A percentile compares a stretch with the other conserved stretches of the same genome.
Conservation (phyloP, 1,284 basidiomycete species). For the Calocybe gambosa region DNA sequence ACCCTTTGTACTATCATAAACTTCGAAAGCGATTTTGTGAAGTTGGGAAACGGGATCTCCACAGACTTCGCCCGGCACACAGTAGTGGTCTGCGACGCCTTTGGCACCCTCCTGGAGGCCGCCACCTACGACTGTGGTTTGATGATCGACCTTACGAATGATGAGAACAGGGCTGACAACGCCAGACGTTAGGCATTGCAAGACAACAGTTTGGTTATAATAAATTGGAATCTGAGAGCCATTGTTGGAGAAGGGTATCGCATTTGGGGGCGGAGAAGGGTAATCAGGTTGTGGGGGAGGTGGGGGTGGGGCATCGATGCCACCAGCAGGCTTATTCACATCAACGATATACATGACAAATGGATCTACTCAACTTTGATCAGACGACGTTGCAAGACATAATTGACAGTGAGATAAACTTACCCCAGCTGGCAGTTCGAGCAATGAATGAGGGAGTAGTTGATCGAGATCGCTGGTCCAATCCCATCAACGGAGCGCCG, state of each 20-base stretch:
- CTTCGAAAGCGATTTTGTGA: slow-evolving; percentile 91
- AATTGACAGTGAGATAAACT: slow-evolving; percentile 20
- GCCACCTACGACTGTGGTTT: slow-evolving; percentile 85
- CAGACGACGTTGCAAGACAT: slow-evolving; percentile 14
- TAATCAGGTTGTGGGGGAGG: slow-evolving; percentile 79
- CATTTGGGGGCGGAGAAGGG: slow-evolving; percentile 85
- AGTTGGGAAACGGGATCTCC: slow-evolving; percentile 94
- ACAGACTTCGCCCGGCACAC: slow-evolving; percentile 77
- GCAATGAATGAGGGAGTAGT: slow-evolving; percentile 81
- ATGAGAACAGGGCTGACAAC: slow-evolving; percentile 90
- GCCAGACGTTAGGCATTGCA: slow-evolving; percentile 92
- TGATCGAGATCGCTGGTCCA: slow-evolving; percentile 66
- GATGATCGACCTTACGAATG: slow-evolving; percentile 90
- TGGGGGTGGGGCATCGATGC: slow-evolving; percentile 69
- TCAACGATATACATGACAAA: slow-evolving; percentile 96
- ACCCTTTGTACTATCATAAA: slow-evolving; percentile 66
- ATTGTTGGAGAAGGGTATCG: slow-evolving; percentile 75
- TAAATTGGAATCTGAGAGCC: slow-evolving; percentile 81
- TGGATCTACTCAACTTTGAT: slow-evolving; percentile 50
- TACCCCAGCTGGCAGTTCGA: slow-evolving; percentile 80
- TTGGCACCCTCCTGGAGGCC: slow-evolving; percentile 78
- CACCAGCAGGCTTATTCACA: slow-evolving; percentile 72
- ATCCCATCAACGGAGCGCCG: slow-evolving; percentile 76
- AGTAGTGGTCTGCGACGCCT: slow-evolving; percentile 76
- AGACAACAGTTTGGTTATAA: slow-evolving; percentile 93